Conservation (phyloP, 129 eudicot genomes). For the Helianthus tuberosus region DNA sequence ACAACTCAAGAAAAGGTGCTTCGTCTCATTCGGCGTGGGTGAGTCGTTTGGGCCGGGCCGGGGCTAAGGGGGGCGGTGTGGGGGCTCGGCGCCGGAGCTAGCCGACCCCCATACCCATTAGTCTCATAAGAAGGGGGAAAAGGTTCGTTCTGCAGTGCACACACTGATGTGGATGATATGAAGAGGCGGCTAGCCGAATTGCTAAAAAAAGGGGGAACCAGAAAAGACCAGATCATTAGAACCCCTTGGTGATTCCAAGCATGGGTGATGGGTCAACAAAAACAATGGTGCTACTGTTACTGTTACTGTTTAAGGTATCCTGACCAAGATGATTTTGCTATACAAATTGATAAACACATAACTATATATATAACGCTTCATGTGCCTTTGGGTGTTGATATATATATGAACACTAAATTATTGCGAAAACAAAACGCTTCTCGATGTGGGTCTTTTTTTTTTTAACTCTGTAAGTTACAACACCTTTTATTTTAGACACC, state of each 20-base stretch:
- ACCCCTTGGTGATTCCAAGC: slow-evolving; percentile 57
- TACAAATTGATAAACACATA: slow-evolving; percentile 14
- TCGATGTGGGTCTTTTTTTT: slow-evolving; percentile 10
- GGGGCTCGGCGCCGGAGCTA: no score
- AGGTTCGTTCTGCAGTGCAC: slow-evolving; percentile 65
- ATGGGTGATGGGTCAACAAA: slow-evolving; percentile 22
- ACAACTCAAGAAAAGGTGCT: no score
- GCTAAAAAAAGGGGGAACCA: slow-evolving; percentile 61
- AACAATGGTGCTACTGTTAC: slow-evolving; percentile 30
- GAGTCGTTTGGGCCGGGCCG: no score
- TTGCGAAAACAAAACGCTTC: no score
- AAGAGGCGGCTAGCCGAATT: slow-evolving; percentile 67
- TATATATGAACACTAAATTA: no score
- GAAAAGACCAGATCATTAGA: slow-evolving; percentile 58
- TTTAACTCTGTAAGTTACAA: neutral
- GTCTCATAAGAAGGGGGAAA: slow-evolving; percentile 32
- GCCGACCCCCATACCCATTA: no score
- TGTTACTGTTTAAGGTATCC: slow-evolving; percentile 33
- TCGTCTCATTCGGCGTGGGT: no score
- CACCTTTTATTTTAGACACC: neutral
- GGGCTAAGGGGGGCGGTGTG: no score
- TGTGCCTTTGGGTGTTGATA: no score
- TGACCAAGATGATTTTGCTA: slow-evolving; percentile 32
- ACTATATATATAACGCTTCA: no score
- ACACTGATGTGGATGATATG: slow-evolving; percentile 76